Conservation (phyloP, 2,329 filamentous ascomycete species). For the Paecilomyces sp. region DNA sequence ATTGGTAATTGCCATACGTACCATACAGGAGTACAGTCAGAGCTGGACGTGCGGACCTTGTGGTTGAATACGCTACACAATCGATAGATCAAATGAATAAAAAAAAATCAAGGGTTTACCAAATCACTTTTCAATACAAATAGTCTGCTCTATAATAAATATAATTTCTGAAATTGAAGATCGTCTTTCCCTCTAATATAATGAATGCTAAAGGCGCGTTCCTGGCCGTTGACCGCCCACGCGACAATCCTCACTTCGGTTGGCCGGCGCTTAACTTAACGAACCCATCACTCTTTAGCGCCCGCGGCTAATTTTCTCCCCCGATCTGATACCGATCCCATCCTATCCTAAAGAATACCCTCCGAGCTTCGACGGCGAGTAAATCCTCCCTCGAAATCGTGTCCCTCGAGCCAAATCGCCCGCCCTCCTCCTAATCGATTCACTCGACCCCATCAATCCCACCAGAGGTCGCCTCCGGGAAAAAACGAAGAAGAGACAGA, state of each 20-base stretch:
- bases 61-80: not conserved
- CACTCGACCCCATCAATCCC: not conserved
- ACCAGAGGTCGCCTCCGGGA: too few relatives aligned
- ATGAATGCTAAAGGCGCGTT: not conserved
- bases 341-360: not conserved
- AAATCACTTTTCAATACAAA: not conserved
- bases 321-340: not conserved
- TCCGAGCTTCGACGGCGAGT: not conserved
- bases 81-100: not conserved
- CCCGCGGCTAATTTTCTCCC: not conserved
- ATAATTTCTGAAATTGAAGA: not conserved
- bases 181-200: not conserved
- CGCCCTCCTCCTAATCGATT: not conserved
- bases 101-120: not conserved
- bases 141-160: not conserved
- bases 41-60: not conserved
- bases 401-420: not conserved
- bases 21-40: not conserved
- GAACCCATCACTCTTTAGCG: not conserved
- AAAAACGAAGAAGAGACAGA: not conserved
- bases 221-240: not conserved
- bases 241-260: not conserved
- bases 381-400: not conserved
- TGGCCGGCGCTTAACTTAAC: not conserved
- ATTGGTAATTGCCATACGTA: not conserved